These are phyloP conservation scores for Populus hybrid DNA, from an alignment of 441 rosid species.

Conservation along the genomic window DNA sequence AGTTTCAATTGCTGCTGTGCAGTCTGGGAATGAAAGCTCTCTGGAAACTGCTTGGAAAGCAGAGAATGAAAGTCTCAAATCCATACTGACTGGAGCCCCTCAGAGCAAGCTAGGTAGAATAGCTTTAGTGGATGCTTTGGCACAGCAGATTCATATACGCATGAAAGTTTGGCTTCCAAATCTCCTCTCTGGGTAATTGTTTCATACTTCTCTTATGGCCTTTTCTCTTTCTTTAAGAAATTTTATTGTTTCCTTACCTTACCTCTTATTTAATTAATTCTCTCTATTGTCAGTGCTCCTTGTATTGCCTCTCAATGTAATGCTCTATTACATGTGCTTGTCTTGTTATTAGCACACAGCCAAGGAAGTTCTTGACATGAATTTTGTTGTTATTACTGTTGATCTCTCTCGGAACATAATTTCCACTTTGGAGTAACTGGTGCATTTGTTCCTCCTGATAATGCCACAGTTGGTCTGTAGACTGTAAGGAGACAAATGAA, in stretches of 20 bases:
- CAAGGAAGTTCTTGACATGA: background rate
- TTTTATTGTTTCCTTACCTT: no score
- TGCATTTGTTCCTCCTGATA: background rate
- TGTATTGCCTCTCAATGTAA: no score
- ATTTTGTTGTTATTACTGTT: background rate
- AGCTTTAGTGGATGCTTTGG: constrained; percentile 82
- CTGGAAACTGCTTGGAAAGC: constrained; percentile 97
- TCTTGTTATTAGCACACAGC: no score
- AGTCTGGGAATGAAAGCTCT: constrained; percentile 79
- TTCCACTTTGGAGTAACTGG: background rate
- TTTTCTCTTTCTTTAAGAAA: constrained; percentile 1
- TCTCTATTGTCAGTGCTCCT: no score
- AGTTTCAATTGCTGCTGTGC: constrained; percentile 78
- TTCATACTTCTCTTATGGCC: background rate
- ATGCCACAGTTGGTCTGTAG: no score
- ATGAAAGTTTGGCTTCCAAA: constrained; percentile 90
- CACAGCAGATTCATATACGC: constrained; percentile 78
- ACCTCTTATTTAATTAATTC: no score
- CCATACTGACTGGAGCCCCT: constrained; percentile 75
- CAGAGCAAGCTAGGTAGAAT: constrained; percentile 88
- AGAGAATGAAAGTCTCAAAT: constrained; percentile 86
- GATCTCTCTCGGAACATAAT: background rate
- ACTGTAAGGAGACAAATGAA: no score
- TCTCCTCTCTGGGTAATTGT: constrained; percentile 78
- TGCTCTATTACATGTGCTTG: no score